Percentiles rank a stretch among this genome's conserved stretches.
Evolutionary conservation across 2,329 filamentous ascomycete genomes (phyloP).

Genomic region (Fusarium burgessii): DNA sequence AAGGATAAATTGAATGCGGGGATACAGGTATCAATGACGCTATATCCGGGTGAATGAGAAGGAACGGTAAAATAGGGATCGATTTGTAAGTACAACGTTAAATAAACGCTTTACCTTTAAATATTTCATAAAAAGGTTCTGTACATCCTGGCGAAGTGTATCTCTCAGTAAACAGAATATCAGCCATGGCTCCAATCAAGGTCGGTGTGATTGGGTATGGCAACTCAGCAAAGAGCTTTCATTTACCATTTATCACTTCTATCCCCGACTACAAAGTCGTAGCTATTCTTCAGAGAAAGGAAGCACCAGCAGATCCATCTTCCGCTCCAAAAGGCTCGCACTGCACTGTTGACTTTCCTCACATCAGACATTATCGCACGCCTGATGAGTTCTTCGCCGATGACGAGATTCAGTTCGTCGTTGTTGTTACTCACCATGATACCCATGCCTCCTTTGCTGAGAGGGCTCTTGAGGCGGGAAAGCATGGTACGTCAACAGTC

Average conservation of each 20-base stretch:
- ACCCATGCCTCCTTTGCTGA: constrained; percentile 38
- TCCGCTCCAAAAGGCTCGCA: constrained; percentile 50
- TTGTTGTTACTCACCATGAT: constrained; percentile 56
- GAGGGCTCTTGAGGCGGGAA: constrained; percentile 29
- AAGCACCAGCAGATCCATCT: constrained; percentile 50
- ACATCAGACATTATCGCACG: constrained; percentile 67
- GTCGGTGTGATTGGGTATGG: constrained; percentile 65
- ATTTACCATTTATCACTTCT: constrained; percentile 62
- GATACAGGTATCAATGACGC: background rate
- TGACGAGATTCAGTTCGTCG: constrained; percentile 68
- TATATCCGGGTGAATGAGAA: background rate
- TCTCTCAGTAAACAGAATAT: background rate
- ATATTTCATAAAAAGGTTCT: background rate
- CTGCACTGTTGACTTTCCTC: constrained; percentile 62
- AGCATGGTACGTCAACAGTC: constrained; percentile 25
- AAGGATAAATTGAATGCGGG: constrained; percentile 17
- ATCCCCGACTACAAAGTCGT: constrained; percentile 60
- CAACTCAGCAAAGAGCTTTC: constrained; percentile 60
- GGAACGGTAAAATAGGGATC: background rate
- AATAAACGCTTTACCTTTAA: background rate
- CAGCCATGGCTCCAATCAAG: constrained; percentile 54
- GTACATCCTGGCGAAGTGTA: background rate
- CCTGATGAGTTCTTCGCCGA: constrained; percentile 71
- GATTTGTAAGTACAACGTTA: constrained; percentile 7
- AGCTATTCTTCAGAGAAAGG: constrained; percentile 62